Percentiles rank a stretch among this genome's conserved stretches.
phyloP scores from a whole-genome alignment of 1,139 yeast genomes.

The Blastobotrys malaysiensis region DNA sequence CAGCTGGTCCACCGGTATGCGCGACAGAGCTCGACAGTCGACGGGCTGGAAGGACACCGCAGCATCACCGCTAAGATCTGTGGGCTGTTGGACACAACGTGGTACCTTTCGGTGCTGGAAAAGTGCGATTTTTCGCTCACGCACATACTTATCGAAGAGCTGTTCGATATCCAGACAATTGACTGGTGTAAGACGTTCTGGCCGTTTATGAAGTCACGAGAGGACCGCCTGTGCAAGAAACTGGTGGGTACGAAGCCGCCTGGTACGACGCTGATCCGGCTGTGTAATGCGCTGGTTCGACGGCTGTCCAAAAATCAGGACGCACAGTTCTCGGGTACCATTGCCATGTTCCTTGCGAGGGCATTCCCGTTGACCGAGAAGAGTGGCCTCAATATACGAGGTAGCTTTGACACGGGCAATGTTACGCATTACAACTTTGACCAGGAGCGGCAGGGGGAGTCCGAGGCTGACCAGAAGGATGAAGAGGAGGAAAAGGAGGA shows the following conservation, averaged over 20 bases:
- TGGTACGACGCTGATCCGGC: constrained; percentile 36
- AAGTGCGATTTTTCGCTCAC: constrained; percentile 24
- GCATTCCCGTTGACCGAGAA: constrained; percentile 38
- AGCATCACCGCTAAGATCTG: constrained; percentile 11
- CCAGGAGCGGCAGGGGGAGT: background rate
- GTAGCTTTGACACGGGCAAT: constrained; percentile 35
- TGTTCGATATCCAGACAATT: constrained; percentile 34
- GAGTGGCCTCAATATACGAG: constrained; percentile 36
- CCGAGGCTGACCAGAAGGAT: background rate
- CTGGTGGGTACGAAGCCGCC: constrained; percentile 33
- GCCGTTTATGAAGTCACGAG: constrained; percentile 33
- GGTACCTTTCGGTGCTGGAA: constrained; percentile 16
- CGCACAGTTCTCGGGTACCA: constrained; percentile 36
- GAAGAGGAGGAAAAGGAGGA: constrained; percentile 6
- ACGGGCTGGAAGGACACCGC: background rate
- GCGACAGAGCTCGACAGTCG: background rate
- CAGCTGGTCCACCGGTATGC: background rate
- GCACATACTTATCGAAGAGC: constrained; percentile 32
- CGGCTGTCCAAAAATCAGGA: constrained; percentile 35
- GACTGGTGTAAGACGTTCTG: constrained; percentile 35
- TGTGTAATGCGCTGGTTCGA: constrained; percentile 35
- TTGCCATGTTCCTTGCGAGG: constrained; percentile 34
- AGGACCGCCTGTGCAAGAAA: constrained; percentile 23
- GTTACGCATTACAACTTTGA: constrained; percentile 26
- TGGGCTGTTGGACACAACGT: constrained; percentile 19